Evolutionary conservation across 306 rosid species (phyloP).

Genomic region (Astragalus glycyphyllos): DNA sequence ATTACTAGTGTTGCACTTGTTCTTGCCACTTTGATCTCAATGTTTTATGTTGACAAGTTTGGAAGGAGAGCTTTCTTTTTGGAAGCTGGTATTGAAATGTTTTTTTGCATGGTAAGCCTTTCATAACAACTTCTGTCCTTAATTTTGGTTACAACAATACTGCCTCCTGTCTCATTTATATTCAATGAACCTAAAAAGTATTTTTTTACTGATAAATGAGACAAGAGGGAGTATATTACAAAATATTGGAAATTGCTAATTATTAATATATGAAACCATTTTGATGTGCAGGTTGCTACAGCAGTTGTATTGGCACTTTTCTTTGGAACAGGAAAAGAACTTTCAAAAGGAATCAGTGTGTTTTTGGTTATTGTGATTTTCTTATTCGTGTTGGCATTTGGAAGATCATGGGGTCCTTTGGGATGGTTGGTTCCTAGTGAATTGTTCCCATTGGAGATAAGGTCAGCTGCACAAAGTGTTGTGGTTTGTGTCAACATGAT

Average conservation of each 20-base stretch:
- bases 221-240: too few species aligned
- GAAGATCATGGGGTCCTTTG: constrained; percentile 94
- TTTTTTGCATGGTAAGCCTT: constrained; percentile 67
- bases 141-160: too few species aligned
- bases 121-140: not conserved
- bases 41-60: constrained; percentile 69
- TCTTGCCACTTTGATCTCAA: constrained; percentile 76
- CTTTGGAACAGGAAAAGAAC: constrained; percentile 63
- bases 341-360: constrained; percentile 64
- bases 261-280: not conserved
- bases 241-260: not conserved
- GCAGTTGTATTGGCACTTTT: constrained; percentile 67
- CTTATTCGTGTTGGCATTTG: constrained; percentile 80
- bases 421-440: constrained; percentile 97
- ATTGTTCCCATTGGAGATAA: constrained; percentile 82
- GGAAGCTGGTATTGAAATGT: constrained; percentile 82
- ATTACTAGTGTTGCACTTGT: constrained; percentile 75
- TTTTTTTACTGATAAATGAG: too few species aligned
- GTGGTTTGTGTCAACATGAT: constrained; percentile 87
- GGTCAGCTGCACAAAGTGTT: constrained; percentile 89
- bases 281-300: constrained; percentile 58
- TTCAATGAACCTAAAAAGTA: too few species aligned
- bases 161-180: too few species aligned
- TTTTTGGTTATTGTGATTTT: constrained; percentile 72
- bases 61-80: constrained; percentile 88